A percentile compares a stretch with the other conserved stretches of the same genome.
phyloP scores from a whole-genome alignment of 2,329 filamentous ascomycete species.

The Colletotrichum sidae region DNA sequence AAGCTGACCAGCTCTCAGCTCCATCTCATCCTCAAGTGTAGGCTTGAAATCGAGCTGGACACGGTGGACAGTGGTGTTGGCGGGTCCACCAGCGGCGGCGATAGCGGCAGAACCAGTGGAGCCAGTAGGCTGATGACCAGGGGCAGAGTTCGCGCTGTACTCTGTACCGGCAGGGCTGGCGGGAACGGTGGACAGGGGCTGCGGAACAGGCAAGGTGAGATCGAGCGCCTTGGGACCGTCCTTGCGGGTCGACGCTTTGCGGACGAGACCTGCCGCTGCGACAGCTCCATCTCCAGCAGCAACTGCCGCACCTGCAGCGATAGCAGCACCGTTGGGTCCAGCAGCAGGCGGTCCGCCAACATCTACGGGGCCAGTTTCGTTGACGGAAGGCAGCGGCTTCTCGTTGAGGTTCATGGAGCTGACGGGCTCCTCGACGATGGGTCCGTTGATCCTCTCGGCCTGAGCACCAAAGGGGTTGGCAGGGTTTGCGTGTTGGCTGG shows the following conservation, averaged over 20 bases:
- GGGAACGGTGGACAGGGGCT: slow-evolving; percentile 51
- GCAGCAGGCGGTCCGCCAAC: slow-evolving; percentile 40
- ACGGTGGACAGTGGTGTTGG: slow-evolving; percentile 79
- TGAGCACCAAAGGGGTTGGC: slow-evolving; percentile 79
- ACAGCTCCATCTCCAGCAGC: slow-evolving; percentile 51
- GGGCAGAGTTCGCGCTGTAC: slow-evolving; percentile 67
- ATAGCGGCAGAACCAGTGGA: slow-evolving; percentile 69
- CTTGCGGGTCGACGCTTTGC: slow-evolving; percentile 69
- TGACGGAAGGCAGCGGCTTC: slow-evolving; percentile 35
- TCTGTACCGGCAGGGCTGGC: slow-evolving; percentile 74
- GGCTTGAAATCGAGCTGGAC: slow-evolving; percentile 95
- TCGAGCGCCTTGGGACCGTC: slow-evolving; percentile 64
- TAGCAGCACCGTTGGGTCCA: slow-evolving; percentile 48
- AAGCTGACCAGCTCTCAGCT: slow-evolving; percentile 82
- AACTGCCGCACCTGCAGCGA: slow-evolving; percentile 39
- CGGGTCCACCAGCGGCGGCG: slow-evolving; percentile 70
- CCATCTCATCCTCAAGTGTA: slow-evolving; percentile 91
- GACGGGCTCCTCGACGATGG: slow-evolving; percentile 51
- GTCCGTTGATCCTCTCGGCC: slow-evolving; percentile 61
- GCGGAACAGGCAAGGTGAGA: slow-evolving; percentile 58
- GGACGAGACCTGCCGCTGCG: slow-evolving; percentile 53
- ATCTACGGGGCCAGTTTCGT: slow-evolving; percentile 1
- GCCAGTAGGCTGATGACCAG: slow-evolving; percentile 57
- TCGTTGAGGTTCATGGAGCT: slow-evolving; percentile 51
- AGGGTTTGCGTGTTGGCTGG: slow-evolving; percentile 60